Evolutionary conservation across 345 rosid genomes (phyloP), one percentile per base, ranked within the genome.

Genomic region (Pistacia atlantica): DNA sequence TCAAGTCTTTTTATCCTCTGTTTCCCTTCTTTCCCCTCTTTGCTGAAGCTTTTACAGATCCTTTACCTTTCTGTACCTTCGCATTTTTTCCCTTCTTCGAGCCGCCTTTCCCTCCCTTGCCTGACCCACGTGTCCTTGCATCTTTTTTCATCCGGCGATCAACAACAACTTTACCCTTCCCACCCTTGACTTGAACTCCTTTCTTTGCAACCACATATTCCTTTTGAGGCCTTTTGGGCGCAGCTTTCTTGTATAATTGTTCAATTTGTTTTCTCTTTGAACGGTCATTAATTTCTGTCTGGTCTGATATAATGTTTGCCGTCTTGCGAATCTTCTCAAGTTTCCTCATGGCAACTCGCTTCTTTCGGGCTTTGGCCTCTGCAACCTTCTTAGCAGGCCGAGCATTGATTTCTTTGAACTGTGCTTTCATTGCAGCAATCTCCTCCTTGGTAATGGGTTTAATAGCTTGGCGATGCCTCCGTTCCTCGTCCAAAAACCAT

Each of bases 361-460:
- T 96, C 94, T 93, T 93, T 74, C 98, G 72, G 35, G 95, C 97
- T 79, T 96, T 96, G 71, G 99, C 99, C 82, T 96, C 86, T 0
- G 93, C 97, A 73, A 96, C 98, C 75, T 96, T 96, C 94, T 96
- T 96, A 13, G 98, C 97, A 28, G 98, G 95, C 33, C 98, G 90
- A 38, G 97, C 95, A 72, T 96, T 83, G 38, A 96, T 93, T 80
- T 92, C 99, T 81, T 81, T 96, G 86, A 93, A 92, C 75, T 90
- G 97, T 46, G 98, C 98, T 79, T 75, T 85, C 93, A 93, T 91
- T 35, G 98, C 99, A 58, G 80, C 85, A 22, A 96, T 81, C 83
- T 96, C 97, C 75, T 92, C 98, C 78, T 90, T 93, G 1, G 98
- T 96, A 28, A 96, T 62, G 0, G 97, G 99, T 71, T 90, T 92